phyloP scores from a whole-genome alignment of 1,284 basidiomycete genomes.

The Taiwanofungus camphoratus region DNA sequence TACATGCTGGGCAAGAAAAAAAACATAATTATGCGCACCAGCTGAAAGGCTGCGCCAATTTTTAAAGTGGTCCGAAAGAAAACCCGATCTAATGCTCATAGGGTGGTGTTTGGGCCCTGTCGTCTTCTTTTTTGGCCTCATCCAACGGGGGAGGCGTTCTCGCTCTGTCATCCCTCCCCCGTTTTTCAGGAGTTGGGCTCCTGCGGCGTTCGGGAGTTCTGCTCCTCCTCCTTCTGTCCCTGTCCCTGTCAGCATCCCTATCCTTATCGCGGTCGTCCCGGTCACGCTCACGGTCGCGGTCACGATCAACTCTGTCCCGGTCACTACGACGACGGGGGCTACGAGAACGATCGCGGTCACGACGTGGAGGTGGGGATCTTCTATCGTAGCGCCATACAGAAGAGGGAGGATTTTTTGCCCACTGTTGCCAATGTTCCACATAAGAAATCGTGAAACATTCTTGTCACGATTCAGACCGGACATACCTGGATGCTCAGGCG shows the following conservation, averaged over 20 bases:
- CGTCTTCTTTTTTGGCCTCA: conserved; percentile 43
- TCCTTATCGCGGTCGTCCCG: conserved; percentile 33
- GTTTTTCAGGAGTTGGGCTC: conserved; percentile 44
- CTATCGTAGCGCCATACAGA: conserved; percentile 81
- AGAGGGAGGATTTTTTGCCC: conserved; percentile 88
- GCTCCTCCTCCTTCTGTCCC: conserved; percentile 43
- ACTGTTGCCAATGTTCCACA: conserved; percentile 40
- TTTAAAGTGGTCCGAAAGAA: too few relatives aligned
- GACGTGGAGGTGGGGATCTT: conserved; percentile 48
- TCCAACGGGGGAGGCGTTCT: conserved; percentile 40
- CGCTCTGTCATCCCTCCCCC: conserved; percentile 39
- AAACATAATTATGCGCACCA: too few relatives aligned
- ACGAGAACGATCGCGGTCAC: conserved; percentile 35
- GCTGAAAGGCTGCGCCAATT: too few relatives aligned
- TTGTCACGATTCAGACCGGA: conserved; percentile 2
- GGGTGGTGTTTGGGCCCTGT: conserved; percentile 45
- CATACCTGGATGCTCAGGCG: conserved; percentile 77
- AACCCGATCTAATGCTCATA: conserved; percentile 29
- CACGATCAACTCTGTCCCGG: conserved; percentile 30
- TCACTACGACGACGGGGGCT: conserved; percentile 38
- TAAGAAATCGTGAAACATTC: background rate
- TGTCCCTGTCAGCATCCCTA: conserved; percentile 28
- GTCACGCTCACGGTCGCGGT: conserved; percentile 27
- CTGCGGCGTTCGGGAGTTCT: conserved; percentile 43
- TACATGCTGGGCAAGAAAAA: too few relatives aligned